A percentile compares a stretch with the other conserved stretches of the same genome.
Evolutionary conservation across 106 monocot species (phyloP).

Genomic region (Allium cepa): DNA sequence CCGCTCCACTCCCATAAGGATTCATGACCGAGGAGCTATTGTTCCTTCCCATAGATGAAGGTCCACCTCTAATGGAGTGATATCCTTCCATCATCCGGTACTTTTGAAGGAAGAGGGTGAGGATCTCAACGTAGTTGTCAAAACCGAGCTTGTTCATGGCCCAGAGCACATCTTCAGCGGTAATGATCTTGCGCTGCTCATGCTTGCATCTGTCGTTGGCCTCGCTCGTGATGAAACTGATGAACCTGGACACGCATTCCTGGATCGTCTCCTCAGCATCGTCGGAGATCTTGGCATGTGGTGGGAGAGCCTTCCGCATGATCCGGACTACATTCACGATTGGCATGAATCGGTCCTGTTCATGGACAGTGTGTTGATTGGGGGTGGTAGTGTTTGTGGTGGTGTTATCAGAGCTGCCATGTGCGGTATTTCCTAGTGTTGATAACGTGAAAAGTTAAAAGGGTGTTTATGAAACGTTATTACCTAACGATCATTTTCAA

Average conservation of each 20-base stretch:
- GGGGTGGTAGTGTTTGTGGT: neutral
- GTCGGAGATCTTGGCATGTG: conserved; percentile 61
- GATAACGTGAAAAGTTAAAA: neutral
- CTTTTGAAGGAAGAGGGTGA: conserved; percentile 48
- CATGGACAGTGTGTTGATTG: conserved; percentile 14
- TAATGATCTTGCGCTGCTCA: conserved; percentile 66
- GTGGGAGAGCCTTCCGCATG: conserved; percentile 53
- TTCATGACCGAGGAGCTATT: no score
- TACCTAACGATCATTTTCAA: no score
- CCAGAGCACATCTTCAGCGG: conserved; percentile 60
- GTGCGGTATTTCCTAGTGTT: neutral
- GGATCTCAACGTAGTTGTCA: conserved; percentile 58
- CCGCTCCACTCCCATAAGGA: no score
- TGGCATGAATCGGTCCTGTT: conserved; percentile 69
- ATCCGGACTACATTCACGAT: conserved; percentile 68
- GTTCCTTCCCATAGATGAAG: neutral
- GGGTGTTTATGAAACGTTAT: no score
- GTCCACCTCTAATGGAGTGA: neutral
- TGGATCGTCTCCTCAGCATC: conserved; percentile 73
- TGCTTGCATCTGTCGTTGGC: conserved; percentile 63
- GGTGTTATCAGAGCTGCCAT: neutral
- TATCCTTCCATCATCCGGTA: conserved; percentile 64
- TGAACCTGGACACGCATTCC: conserved; percentile 74
- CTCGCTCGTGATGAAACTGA: conserved; percentile 66
- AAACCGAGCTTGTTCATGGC: conserved; percentile 65